Conservation (phyloP, 306 rosid species). For the Cicer chorassanicum region DNA sequence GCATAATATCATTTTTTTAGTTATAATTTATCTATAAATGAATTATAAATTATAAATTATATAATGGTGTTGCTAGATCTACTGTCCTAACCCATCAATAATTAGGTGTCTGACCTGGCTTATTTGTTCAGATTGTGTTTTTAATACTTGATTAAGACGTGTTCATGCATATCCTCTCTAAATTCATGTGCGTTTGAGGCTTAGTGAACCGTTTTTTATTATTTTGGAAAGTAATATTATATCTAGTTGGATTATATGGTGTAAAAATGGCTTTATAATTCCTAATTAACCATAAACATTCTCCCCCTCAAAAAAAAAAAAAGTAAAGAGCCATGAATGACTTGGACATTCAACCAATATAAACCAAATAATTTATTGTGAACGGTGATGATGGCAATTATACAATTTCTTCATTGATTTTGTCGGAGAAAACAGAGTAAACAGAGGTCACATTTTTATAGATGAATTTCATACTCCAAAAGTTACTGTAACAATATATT, state of each 20-base stretch:
- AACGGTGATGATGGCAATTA: constrained; percentile 15
- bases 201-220: constrained; percentile 34
- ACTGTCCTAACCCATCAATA: constrained; percentile 48
- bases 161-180: constrained; percentile 40
- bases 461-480: neutral
- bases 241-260: constrained; percentile 33
- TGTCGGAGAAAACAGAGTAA: constrained; percentile 16
- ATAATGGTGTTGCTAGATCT: constrained; percentile 45
- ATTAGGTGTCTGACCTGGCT: constrained; percentile 38
- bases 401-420: constrained; percentile 20
- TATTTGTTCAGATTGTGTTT: constrained; percentile 34
- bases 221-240: constrained; percentile 4
- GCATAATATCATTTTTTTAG: neutral
- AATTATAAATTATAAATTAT: neutral
- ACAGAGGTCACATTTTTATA: neutral
- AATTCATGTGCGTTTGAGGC: constrained; percentile 48
- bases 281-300: neutral
- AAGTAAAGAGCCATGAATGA: constrained; percentile 37
- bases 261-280: neutral
- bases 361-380: constrained; percentile 32
- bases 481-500: neutral
- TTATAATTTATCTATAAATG: neutral
- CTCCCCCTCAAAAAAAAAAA: neutral
- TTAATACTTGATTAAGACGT: constrained; percentile 22
- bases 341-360: constrained; percentile 46